phyloP scores from a whole-genome alignment of 2,329 filamentous ascomycete species.

The Gaeumannomyces sp. region DNA sequence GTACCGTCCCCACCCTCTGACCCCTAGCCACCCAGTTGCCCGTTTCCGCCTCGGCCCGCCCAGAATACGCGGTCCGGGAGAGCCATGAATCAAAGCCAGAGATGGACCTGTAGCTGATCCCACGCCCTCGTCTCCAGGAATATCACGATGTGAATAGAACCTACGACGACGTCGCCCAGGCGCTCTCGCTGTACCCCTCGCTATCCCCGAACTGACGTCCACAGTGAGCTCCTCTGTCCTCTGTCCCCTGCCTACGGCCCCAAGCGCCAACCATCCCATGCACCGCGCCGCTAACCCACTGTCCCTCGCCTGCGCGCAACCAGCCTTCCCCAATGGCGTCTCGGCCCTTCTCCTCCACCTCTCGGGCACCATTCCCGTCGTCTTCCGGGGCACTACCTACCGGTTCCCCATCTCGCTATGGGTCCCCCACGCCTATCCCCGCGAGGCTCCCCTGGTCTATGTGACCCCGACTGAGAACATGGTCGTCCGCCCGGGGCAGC shows the following conservation, averaged over 20 bases:
- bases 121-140: constrained; percentile 50
- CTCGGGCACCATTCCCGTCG: constrained; percentile 81
- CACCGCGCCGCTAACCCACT: constrained; percentile 18
- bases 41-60: neutral
- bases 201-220: constrained; percentile 89
- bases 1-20: constrained; percentile 34
- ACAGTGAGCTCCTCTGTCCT: constrained; percentile 58
- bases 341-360: constrained; percentile 84
- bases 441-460: constrained; percentile 79
- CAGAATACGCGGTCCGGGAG: too few species aligned
- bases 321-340: constrained; percentile 82
- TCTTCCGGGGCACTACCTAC: constrained; percentile 83
- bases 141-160: constrained; percentile 90
- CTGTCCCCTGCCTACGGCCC: neutral
- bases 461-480: constrained; percentile 85
- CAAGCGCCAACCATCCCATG: too few species aligned
- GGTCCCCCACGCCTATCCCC: constrained; percentile 86
- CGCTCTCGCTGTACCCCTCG: constrained; percentile 71
- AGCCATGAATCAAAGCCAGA: constrained; percentile 8
- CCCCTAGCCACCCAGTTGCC: too few species aligned
- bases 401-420: constrained; percentile 88
- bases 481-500: constrained; percentile 84
- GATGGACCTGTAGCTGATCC: constrained; percentile 14
- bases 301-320: neutral
- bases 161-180: constrained; percentile 84